Conservation (phyloP, 495 filamentous ascomycete genomes). For the Neurospora sp. region DNA sequence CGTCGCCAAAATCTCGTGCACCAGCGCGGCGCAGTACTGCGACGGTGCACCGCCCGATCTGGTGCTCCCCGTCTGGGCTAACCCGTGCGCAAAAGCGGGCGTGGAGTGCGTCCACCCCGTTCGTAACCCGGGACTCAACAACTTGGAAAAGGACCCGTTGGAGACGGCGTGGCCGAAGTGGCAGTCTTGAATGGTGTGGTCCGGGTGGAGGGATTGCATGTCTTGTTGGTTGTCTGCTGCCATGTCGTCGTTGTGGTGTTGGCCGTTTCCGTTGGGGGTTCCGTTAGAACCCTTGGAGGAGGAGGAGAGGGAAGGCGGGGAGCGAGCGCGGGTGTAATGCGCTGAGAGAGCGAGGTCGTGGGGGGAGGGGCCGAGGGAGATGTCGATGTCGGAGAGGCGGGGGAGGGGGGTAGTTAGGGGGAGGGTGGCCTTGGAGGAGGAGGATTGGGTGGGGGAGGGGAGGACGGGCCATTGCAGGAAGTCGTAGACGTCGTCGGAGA, state of each 20-base stretch:
- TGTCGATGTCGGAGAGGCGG: constrained; percentile 68
- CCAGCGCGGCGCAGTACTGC: constrained; percentile 56
- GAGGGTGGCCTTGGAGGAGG: neutral
- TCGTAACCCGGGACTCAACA: constrained; percentile 66
- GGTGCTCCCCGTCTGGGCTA: constrained; percentile 60
- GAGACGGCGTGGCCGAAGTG: constrained; percentile 66
- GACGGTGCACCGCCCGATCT: constrained; percentile 69
- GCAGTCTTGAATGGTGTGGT: neutral
- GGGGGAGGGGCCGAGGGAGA: constrained; percentile 33
- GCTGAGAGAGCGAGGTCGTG: constrained; percentile 13
- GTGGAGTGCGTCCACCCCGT: constrained; percentile 78
- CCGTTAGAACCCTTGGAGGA: neutral
- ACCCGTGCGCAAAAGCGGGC: constrained; percentile 52
- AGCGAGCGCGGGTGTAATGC: neutral
- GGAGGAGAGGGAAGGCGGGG: too few species aligned
- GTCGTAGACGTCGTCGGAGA: constrained; percentile 91
- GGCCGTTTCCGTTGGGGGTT: neutral
- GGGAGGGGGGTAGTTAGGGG: constrained; percentile 33
- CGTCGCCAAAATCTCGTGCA: constrained; percentile 47
- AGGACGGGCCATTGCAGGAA: constrained; percentile 59
- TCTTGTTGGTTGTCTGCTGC: neutral
- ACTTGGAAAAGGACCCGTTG: constrained; percentile 80
- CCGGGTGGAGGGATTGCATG: neutral
- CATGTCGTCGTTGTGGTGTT: neutral
- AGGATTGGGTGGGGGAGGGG: constrained; percentile 2